Percentiles rank a stretch among this genome's conserved stretches.
phyloP scores from a whole-genome alignment of 2,329 filamentous ascomycete genomes.

The Venturia nashicola region DNA sequence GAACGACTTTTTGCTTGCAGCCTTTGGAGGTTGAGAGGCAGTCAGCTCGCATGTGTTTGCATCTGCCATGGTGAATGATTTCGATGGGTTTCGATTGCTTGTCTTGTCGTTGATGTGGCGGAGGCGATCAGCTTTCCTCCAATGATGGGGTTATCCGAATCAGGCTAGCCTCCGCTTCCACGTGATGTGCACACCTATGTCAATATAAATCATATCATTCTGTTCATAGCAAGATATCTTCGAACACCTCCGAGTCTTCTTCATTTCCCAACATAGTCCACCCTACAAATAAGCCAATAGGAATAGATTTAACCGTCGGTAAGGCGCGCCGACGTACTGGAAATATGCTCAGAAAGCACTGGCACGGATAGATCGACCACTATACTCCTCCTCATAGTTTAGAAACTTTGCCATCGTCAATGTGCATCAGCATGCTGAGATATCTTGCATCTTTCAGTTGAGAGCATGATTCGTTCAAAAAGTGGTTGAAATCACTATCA shows the following conservation, averaged over 20 bases:
- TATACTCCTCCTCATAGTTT: not conserved
- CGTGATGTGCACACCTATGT: too few species aligned
- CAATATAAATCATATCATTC: not conserved
- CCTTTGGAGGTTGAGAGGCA: slow-evolving; percentile 21
- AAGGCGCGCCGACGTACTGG: not conserved
- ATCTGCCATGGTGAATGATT: slow-evolving; percentile 20
- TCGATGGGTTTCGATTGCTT: not conserved
- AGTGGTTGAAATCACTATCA: not conserved
- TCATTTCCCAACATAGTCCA: not conserved
- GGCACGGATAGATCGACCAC: not conserved
- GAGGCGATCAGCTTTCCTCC: not conserved
- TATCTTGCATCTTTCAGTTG: not conserved
- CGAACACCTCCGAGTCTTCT: too few species aligned
- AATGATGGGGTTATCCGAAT: not conserved
- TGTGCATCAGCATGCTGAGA: not conserved
- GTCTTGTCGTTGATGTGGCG: not conserved
- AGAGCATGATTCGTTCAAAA: not conserved
- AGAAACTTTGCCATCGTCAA: not conserved
- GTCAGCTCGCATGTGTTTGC: slow-evolving; percentile 23
- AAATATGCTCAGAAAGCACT: not conserved
- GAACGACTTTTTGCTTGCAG: slow-evolving; percentile 23
- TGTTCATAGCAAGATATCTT: too few species aligned
- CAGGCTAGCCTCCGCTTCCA: not conserved
- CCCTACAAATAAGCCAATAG: not conserved
- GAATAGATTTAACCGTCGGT: not conserved